Evolutionary conservation across 2,329 filamentous ascomycete genomes (phyloP).

Genomic region (Aspergillus costaricaensis): DNA sequence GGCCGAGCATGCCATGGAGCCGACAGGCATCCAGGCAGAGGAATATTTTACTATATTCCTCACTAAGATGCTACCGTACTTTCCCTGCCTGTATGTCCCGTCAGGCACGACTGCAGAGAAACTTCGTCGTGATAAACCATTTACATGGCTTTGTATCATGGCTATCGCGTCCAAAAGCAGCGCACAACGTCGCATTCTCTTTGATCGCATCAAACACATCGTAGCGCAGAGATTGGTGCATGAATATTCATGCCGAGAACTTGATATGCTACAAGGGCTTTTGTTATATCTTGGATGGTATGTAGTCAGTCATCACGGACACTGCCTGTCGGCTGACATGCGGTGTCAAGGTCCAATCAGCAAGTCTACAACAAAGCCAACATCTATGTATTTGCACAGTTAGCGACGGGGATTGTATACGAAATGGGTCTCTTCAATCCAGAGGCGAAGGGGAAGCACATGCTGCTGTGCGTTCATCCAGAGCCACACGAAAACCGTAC

Average conservation of each 20-base stretch:
- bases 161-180: constrained; percentile 49
- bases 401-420: constrained; percentile 6
- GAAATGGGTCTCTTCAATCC: constrained; percentile 20
- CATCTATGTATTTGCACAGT: constrained; percentile 18
- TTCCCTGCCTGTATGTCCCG: constrained; percentile 51
- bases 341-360: constrained; percentile 9
- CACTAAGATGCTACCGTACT: constrained; percentile 44
- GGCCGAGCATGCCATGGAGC: constrained; percentile 1
- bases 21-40: constrained; percentile 33
- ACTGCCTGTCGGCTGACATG: neutral
- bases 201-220: constrained; percentile 47
- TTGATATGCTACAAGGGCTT: constrained; percentile 57
- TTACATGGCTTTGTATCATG: constrained; percentile 55
- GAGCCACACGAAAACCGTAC: constrained; percentile 3
- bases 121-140: constrained; percentile 49
- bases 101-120: constrained; percentile 32
- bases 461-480: constrained; percentile 9
- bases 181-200: constrained; percentile 43
- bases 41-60: constrained; percentile 46
- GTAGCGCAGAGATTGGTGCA: constrained; percentile 51
- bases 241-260: constrained; percentile 40
- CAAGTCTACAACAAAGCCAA: constrained; percentile 17
- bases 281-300: constrained; percentile 51
- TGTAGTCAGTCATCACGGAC: neutral
- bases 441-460: constrained; percentile 7